A percentile compares a stretch with the other conserved stretches of the same genome.
Conservation (phyloP, 2,329 filamentous ascomycete genomes). For the Seiridium cupressi region DNA sequence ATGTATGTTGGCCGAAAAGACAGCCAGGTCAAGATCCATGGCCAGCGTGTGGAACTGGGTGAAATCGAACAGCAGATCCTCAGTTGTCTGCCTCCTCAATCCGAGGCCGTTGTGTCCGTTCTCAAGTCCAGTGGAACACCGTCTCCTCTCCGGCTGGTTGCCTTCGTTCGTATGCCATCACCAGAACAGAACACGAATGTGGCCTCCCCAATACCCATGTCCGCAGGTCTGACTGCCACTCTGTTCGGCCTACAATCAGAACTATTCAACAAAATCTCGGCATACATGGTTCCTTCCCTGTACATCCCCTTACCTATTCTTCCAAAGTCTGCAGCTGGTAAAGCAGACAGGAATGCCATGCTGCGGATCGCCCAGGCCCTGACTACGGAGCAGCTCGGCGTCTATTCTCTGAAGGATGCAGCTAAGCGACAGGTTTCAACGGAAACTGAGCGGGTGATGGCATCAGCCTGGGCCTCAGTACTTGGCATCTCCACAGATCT, state of each 20-base stretch:
- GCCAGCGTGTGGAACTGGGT: conserved; percentile 9
- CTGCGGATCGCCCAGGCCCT: neutral
- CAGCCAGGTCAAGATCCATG: conserved; percentile 10
- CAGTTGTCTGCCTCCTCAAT: conserved; percentile 13
- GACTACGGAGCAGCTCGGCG: neutral
- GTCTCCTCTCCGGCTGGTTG: neutral
- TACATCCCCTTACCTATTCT: conserved; percentile 6
- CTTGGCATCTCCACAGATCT: conserved; percentile 5
- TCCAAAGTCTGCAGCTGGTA: conserved; percentile 3
- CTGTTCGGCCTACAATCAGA: neutral
- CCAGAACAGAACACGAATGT: neutral
- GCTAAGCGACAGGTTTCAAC: neutral
- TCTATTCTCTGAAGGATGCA: neutral
- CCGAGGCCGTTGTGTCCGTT: conserved; percentile 3
- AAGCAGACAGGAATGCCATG: conserved; percentile 4
- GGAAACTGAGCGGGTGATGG: neutral
- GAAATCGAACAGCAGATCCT: conserved; percentile 10
- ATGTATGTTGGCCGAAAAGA: conserved; percentile 20
- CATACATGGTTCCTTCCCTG: conserved; percentile 9
- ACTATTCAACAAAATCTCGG: neutral
- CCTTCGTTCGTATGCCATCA: conserved; percentile 3
- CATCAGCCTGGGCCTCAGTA: conserved; percentile 5
- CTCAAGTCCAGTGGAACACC: neutral
- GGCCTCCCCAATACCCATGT: neutral
- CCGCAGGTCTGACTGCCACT: neutral